Evolutionary conservation across 1,284 basidiomycete species (phyloP).

Genomic region (Volvariella surrecta): DNA sequence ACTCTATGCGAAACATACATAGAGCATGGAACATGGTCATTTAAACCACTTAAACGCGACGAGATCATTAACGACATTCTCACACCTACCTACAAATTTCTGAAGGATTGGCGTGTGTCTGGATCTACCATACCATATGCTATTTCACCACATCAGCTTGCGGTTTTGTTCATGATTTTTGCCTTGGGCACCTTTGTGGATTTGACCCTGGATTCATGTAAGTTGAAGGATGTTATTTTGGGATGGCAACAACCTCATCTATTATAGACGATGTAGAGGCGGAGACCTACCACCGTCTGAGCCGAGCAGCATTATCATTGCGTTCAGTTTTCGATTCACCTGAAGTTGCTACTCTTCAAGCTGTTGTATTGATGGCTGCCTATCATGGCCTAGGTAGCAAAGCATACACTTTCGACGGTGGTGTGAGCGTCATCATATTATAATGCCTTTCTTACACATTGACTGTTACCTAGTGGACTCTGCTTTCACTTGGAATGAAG

Average conservation of each 20-base stretch:
- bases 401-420: slow-evolving; percentile 42
- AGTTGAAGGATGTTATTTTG: slow-evolving; percentile 42
- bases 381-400: slow-evolving; percentile 42
- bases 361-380: slow-evolving; percentile 47
- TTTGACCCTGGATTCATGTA: slow-evolving; percentile 49
- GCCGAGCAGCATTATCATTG: slow-evolving; percentile 49
- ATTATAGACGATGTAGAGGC: slow-evolving; percentile 29
- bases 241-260: slow-evolving; percentile 32
- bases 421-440: slow-evolving; percentile 19
- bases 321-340: slow-evolving; percentile 59
- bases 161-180: slow-evolving; percentile 55
- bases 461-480: slow-evolving; percentile 28
- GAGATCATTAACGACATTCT: slow-evolving; percentile 59
- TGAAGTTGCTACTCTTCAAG: slow-evolving; percentile 54
- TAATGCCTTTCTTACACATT: slow-evolving; percentile 1
- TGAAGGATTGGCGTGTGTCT: slow-evolving; percentile 31
- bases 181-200: slow-evolving; percentile 43
- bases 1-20: slow-evolving; percentile 59
- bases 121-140: slow-evolving; percentile 17
- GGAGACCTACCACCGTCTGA: slow-evolving; percentile 55
- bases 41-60: slow-evolving; percentile 52
- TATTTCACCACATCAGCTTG: slow-evolving; percentile 45
- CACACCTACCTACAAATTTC: slow-evolving; percentile 46
- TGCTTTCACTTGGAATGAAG: slow-evolving; percentile 42
- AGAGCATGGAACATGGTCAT: slow-evolving; percentile 54